These are phyloP conservation scores for Perkinsus chesapeaki DNA, from an alignment of 169 alveolate genomes.

Conservation along the genomic window DNA sequence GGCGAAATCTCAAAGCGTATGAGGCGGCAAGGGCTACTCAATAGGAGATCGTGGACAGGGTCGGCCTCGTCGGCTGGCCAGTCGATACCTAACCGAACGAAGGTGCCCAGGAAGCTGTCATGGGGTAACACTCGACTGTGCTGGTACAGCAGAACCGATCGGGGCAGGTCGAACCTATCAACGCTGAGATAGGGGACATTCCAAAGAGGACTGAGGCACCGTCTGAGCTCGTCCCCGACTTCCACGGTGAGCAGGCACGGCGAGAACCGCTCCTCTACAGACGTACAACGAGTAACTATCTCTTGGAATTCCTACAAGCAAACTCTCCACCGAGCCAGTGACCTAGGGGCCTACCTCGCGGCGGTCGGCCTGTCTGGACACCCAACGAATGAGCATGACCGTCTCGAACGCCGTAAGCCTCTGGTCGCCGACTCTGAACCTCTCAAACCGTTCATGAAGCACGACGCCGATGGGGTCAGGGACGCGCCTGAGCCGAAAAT, in stretches of 20 bases:
- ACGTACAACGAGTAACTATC: background rate
- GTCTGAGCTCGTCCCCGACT: background rate
- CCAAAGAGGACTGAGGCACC: background rate
- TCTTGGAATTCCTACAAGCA: background rate
- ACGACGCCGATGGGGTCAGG: background rate
- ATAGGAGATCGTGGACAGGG: background rate
- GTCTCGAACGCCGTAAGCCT: background rate
- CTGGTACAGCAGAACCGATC: background rate
- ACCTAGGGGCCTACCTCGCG: background rate
- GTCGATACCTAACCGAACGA: background rate
- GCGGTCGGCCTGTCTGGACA: background rate
- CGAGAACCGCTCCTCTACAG: background rate
- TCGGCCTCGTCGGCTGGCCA: background rate
- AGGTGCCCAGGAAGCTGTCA: background rate
- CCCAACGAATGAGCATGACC: background rate
- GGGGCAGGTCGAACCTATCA: background rate
- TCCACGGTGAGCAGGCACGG: background rate
- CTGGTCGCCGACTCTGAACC: background rate
- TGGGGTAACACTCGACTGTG: background rate
- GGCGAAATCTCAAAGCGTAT: background rate
- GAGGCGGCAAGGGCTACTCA: background rate
- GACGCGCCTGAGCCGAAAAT: background rate
- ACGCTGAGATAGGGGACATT: background rate
- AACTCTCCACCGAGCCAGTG: background rate
- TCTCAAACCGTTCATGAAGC: background rate